phyloP scores from a whole-genome alignment of 225 moss, liverwort and hornwort genomes.

The Ulota crispa region DNA sequence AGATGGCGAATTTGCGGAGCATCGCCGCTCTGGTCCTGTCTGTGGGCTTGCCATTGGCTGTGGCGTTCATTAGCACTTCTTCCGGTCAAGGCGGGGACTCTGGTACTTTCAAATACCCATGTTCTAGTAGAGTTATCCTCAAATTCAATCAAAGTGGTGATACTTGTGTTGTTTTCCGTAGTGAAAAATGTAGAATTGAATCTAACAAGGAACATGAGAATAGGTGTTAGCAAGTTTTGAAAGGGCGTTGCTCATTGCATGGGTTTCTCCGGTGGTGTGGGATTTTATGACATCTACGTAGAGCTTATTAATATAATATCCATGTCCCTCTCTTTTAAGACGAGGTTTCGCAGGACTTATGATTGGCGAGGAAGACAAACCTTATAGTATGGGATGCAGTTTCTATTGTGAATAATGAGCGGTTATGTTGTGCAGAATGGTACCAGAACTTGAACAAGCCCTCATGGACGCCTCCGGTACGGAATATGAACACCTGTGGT shows the following conservation, averaged over 20 bases:
- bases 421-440: conserved; percentile 60
- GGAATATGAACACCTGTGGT: neutral
- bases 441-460: conserved; percentile 69
- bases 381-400: neutral
- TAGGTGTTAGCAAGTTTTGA: too few relatives aligned
- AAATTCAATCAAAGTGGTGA: neutral
- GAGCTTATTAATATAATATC: neutral
- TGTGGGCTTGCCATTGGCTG: conserved; percentile 57
- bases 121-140: neutral
- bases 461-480: conserved; percentile 90
- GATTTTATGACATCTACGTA: neutral
- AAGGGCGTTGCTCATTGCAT: neutral
- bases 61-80: conserved; percentile 48
- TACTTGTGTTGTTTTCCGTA: neutral
- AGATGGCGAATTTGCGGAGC: conserved; percentile 50
- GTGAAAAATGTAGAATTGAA: neutral
- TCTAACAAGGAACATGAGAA: neutral
- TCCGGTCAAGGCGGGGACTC: conserved; percentile 50
- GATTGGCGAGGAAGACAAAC: neutral
- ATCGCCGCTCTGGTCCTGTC: conserved; percentile 49
- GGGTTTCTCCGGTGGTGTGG: neutral
- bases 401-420: neutral
- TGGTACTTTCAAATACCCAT: conserved; percentile 32
- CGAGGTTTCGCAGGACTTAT: neutral
- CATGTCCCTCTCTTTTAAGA: neutral